These are phyloP conservation scores for Mycena citricolor DNA, from an alignment of 1,284 basidiomycete species.

Conservation along the genomic window DNA sequence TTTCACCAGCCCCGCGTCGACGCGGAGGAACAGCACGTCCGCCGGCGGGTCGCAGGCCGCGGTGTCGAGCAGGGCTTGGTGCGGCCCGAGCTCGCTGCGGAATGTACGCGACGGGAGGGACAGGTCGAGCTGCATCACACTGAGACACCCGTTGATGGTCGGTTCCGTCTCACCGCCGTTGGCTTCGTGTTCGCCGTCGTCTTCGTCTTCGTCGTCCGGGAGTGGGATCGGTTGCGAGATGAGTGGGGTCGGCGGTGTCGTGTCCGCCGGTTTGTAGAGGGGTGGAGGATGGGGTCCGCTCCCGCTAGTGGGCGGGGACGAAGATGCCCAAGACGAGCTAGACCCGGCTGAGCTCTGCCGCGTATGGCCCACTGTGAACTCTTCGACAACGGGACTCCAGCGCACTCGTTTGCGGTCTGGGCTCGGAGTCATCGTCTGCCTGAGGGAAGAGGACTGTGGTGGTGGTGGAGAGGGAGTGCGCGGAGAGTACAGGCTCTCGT, in stretches of 20 bases:
- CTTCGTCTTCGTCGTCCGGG: background rate
- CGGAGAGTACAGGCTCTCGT: too few relatives aligned
- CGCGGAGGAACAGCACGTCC: background rate
- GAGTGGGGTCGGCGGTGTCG: background rate
- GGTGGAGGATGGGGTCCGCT: background rate
- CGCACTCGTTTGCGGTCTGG: conserved; percentile 11
- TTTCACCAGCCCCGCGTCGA: conserved; percentile 4
- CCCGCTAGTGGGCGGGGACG: background rate
- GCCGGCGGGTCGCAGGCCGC: conserved; percentile 13
- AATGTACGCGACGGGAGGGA: conserved; percentile 19
- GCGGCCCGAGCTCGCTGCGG: conserved; percentile 9
- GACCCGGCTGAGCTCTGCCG: too few relatives aligned
- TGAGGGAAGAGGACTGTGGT: too few relatives aligned
- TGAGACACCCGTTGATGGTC: too few relatives aligned
- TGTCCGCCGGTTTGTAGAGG: background rate
- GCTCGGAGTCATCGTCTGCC: too few relatives aligned
- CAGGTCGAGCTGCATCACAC: conserved; percentile 17
- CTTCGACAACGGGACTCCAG: conserved; percentile 14
- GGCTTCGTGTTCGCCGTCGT: conserved; percentile 1
- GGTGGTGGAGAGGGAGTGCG: too few relatives aligned
- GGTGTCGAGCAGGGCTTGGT: conserved; percentile 2
- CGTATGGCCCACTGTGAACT: conserved; percentile 2
- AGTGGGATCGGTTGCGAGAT: background rate
- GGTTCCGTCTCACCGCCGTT: too few relatives aligned
- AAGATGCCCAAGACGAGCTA: conserved; percentile 15